Percentiles rank a stretch among this genome's conserved stretches.
phyloP scores from a whole-genome alignment of 225 moss, liverwort and hornwort genomes.

The Physcomitrium patens region DNA sequence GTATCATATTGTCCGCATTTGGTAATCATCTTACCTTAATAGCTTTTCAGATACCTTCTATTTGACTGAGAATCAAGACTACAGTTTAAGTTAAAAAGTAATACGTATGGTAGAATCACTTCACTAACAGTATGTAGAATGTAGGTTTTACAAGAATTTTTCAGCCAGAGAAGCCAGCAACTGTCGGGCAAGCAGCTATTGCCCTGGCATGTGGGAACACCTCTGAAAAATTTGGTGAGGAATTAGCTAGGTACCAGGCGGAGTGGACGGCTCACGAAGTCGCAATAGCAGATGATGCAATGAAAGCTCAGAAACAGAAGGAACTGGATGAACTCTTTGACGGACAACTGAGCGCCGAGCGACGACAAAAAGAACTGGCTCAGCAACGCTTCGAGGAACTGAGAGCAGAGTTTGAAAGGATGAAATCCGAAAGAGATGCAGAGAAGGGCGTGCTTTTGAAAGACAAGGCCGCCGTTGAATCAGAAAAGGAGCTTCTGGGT shows the following conservation, averaged over 20 bases:
- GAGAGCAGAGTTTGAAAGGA: slow-evolving; percentile 53
- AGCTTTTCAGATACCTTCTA: background rate
- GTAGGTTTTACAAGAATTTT: slow-evolving; percentile 71
- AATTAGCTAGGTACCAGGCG: slow-evolving; percentile 72
- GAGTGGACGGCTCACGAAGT: slow-evolving; percentile 72
- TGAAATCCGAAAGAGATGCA: slow-evolving; percentile 54
- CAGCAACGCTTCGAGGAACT: slow-evolving; percentile 53
- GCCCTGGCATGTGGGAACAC: slow-evolving; percentile 72
- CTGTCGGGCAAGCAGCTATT: slow-evolving; percentile 73
- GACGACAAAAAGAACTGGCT: slow-evolving; percentile 47
- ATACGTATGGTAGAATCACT: background rate
- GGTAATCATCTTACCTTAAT: slow-evolving; percentile 35
- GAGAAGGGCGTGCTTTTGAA: slow-evolving; percentile 55
- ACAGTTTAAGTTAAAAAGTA: background rate
- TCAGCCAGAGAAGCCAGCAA: slow-evolving; percentile 79
- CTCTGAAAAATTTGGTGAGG: slow-evolving; percentile 69
- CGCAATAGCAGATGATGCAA: slow-evolving; percentile 64
- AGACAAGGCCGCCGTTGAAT: slow-evolving; percentile 54
- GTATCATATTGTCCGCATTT: slow-evolving; percentile 70
- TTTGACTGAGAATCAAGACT: background rate
- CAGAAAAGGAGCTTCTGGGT: slow-evolving; percentile 62
- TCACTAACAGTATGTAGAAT: slow-evolving; percentile 21
- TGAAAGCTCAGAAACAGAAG: slow-evolving; percentile 62
- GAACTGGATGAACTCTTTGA: slow-evolving; percentile 61
- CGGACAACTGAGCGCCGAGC: slow-evolving; percentile 66